These are phyloP conservation scores for Neonectria hederae DNA, from an alignment of 2,329 filamentous ascomycete genomes.

Conservation along the genomic window DNA sequence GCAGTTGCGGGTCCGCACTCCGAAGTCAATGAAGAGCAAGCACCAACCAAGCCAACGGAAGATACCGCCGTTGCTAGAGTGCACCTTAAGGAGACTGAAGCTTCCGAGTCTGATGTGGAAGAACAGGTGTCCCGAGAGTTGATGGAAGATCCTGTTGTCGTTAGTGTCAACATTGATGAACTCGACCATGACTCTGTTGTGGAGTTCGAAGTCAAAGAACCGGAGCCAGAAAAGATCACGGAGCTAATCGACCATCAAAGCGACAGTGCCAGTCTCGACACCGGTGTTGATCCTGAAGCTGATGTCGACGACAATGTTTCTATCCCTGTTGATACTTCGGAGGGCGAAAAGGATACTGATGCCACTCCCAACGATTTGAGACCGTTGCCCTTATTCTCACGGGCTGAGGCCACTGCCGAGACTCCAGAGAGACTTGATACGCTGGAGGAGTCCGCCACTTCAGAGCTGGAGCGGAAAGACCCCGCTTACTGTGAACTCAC, in stretches of 20 bases:
- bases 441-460: not conserved
- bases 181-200: not conserved
- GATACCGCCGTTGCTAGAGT: not conserved
- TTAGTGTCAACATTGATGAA: not conserved
- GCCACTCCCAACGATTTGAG: not conserved
- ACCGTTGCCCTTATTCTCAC: not conserved
- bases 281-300: not conserved
- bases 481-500: not conserved
- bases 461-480: not conserved
- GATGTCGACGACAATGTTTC: not conserved
- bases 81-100: not conserved
- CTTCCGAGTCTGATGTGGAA: conserved; percentile 1
- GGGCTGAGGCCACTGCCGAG: not conserved
- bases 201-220: not conserved
- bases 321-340: not conserved
- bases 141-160: not conserved
- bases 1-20: not conserved
- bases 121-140: not conserved
- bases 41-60: not conserved
- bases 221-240: not conserved
- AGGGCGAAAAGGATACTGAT: not conserved
- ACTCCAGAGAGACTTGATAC: not conserved
- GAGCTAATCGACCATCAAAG: conserved; percentile 7
- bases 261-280: not conserved
- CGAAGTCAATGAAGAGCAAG: not conserved